Percentiles rank a stretch among this genome's conserved stretches.
phyloP scores from a whole-genome alignment of 2,329 filamentous ascomycete genomes.

The Pseudogymnoascus sp. region DNA sequence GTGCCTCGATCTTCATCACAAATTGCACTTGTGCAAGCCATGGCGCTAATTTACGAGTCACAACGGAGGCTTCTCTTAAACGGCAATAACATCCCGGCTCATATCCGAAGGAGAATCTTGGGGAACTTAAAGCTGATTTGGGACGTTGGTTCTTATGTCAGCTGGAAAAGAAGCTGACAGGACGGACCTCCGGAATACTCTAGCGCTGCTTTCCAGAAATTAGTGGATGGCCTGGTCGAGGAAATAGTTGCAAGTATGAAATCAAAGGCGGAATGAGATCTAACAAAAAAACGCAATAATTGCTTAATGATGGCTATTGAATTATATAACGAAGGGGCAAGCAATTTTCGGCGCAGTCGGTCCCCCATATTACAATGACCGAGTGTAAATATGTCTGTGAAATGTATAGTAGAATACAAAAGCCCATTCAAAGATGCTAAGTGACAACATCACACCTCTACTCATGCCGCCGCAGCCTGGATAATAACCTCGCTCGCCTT shows the following conservation, averaged over 20 bases:
- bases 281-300: background rate
- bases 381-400: background rate
- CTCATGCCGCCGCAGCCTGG: background rate
- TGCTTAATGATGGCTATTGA: background rate
- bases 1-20: slow-evolving; percentile 16
- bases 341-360: background rate
- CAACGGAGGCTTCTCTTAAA: slow-evolving; percentile 15
- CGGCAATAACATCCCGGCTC: slow-evolving; percentile 17
- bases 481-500: slow-evolving; percentile 52
- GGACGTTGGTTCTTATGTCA: slow-evolving; percentile 12
- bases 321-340: background rate
- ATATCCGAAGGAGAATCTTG: slow-evolving; percentile 18
- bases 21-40: slow-evolving; percentile 16
- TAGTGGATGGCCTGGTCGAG: slow-evolving; percentile 14
- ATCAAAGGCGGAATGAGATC: background rate
- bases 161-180: slow-evolving; percentile 16
- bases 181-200: slow-evolving; percentile 13
- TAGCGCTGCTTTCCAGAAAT: slow-evolving; percentile 14
- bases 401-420: slow-evolving; percentile 3
- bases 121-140: slow-evolving; percentile 11
- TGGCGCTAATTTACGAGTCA: slow-evolving; percentile 20
- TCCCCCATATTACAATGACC: background rate
- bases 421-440: background rate
- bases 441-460: background rate
- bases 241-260: slow-evolving; percentile 13